Conservation (phyloP, 2,329 filamentous ascomycete genomes). For the Nemania sp. region DNA sequence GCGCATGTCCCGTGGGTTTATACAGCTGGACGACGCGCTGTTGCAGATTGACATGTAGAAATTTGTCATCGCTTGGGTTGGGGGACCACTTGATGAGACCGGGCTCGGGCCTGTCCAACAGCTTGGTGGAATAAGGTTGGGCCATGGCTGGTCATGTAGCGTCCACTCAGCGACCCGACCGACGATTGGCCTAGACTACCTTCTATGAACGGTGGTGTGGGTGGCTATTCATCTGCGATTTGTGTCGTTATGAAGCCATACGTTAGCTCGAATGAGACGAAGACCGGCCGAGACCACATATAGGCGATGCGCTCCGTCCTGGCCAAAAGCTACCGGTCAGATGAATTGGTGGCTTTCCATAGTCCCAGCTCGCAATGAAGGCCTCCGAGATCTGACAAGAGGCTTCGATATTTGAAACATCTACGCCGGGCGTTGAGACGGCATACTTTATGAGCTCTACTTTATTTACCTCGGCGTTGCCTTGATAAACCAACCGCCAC, state of each 20-base stretch:
- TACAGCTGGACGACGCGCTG: conserved; percentile 67
- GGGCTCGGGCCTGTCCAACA: conserved; percentile 62
- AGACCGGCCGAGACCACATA: background rate
- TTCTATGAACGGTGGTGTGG: background rate
- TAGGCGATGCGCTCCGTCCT: conserved; percentile 1
- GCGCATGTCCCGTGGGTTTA: conserved; percentile 63
- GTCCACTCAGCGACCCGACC: background rate
- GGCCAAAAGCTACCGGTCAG: background rate
- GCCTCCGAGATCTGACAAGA: background rate
- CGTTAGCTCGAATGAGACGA: background rate
- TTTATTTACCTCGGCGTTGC: too few relatives aligned
- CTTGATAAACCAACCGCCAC: too few relatives aligned
- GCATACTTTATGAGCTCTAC: background rate
- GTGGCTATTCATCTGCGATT: background rate
- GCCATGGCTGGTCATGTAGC: conserved; percentile 25
- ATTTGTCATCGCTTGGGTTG: conserved; percentile 60
- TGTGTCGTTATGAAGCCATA: background rate
- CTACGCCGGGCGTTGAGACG: background rate
- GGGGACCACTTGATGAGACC: conserved; percentile 71
- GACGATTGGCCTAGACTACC: background rate
- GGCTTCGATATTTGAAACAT: background rate
- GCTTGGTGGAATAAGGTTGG: conserved; percentile 41
- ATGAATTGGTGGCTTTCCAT: conserved; percentile 4
- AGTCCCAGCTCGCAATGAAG: background rate
- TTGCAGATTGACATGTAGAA: conserved; percentile 68